These are phyloP conservation scores for Hypholoma sublateritium DNA, from an alignment of 768 basidiomycete species.

Conservation along the genomic window DNA sequence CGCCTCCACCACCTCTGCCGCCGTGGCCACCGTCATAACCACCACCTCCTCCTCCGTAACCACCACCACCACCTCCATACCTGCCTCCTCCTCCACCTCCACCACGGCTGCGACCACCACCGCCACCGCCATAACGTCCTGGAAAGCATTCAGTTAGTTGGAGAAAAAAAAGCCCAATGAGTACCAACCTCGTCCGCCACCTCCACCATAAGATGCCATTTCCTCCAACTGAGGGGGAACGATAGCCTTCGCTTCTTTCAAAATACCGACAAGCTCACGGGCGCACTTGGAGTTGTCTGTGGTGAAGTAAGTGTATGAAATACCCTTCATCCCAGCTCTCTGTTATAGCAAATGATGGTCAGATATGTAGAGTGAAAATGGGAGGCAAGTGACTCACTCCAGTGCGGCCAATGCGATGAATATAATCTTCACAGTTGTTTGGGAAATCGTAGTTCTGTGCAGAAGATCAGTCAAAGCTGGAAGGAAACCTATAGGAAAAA, in stretches of 20 bases:
- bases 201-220: slow-evolving; percentile 86
- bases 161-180: not conserved
- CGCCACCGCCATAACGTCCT: slow-evolving; percentile 64
- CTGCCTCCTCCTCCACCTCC: slow-evolving; percentile 46
- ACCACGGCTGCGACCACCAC: slow-evolving; percentile 28
- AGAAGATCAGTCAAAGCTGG: slow-evolving; percentile 8
- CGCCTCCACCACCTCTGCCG: slow-evolving; percentile 42
- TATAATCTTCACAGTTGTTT: slow-evolving; percentile 97
- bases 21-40: slow-evolving; percentile 40
- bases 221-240: slow-evolving; percentile 91
- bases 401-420: slow-evolving; percentile 98
- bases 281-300: slow-evolving; percentile 95
- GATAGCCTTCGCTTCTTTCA: slow-evolving; percentile 82
- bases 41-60: slow-evolving; percentile 43
- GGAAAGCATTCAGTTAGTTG: slow-evolving; percentile 1
- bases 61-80: slow-evolving; percentile 45
- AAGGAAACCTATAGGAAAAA: slow-evolving; percentile 1
- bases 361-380: slow-evolving; percentile 2
- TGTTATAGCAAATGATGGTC: slow-evolving; percentile 27
- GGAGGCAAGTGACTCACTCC: slow-evolving; percentile 52
- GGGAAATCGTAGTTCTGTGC: slow-evolving; percentile 96
- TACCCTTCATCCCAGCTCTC: slow-evolving; percentile 92
- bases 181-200: slow-evolving; percentile 68
- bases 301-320: slow-evolving; percentile 95
- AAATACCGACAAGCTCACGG: slow-evolving; percentile 84